These are phyloP conservation scores for Panicum virgatum DNA, from an alignment of 202 grass and related monocot species.

Conservation along the genomic window DNA sequence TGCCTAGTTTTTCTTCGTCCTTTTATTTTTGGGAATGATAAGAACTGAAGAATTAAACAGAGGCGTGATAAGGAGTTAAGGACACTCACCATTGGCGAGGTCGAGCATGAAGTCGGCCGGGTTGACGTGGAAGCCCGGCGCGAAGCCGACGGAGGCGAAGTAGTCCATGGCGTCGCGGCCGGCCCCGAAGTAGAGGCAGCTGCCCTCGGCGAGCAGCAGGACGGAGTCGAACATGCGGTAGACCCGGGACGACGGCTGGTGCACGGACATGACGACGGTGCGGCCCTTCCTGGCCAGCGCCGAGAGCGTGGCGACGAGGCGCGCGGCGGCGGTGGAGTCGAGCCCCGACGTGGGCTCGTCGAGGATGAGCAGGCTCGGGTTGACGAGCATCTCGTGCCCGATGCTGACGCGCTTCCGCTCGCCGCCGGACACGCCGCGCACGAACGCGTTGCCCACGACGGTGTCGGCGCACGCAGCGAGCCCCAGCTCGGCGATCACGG, in stretches of 20 bases:
- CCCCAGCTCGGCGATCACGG: conserved; percentile 86
- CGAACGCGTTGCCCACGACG: conserved; percentile 76
- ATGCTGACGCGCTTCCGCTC: conserved; percentile 97
- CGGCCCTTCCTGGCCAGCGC: conserved; percentile 52
- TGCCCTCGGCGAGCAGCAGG: conserved; percentile 73
- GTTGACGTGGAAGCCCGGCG: conserved; percentile 79
- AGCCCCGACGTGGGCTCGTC: conserved; percentile 97
- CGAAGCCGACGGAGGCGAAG: conserved; percentile 61
- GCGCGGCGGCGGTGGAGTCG: conserved; percentile 74
- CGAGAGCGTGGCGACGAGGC: conserved; percentile 60
- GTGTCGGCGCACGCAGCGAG: conserved; percentile 76
- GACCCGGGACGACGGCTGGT: conserved; percentile 84
- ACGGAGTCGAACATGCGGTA: conserved; percentile 89
- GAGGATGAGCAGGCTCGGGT: conserved; percentile 85
- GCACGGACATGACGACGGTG: conserved; percentile 75
- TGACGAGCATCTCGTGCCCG: conserved; percentile 87
- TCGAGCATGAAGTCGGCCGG: conserved; percentile 99
- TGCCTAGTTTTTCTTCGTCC: no score
- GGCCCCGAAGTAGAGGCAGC: conserved; percentile 66
- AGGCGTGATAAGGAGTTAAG: no score
- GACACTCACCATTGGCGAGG: conserved; percentile 74
- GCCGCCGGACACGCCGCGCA: conserved; percentile 82
- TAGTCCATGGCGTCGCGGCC: conserved; percentile 83
- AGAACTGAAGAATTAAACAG: neutral
- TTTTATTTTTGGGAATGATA: neutral